A percentile compares a stretch with the other conserved stretches of the same genome.
Evolutionary conservation across 495 filamentous ascomycete genomes (phyloP).

Genomic region (Talaromyces trachyspermus): DNA sequence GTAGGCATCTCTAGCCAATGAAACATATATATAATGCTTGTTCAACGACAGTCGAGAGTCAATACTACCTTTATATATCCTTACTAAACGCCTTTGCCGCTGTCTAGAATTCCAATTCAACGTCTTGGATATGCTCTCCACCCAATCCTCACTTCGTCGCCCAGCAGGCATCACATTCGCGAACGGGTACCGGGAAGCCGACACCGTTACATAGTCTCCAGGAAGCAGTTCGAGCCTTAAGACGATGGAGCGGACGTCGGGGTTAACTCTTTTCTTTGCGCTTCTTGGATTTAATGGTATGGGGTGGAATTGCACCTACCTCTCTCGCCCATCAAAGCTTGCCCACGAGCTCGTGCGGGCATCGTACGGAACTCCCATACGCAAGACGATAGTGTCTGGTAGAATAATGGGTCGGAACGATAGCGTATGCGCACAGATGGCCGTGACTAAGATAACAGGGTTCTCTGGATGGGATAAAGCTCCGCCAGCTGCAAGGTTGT

Average conservation of each 20-base stretch:
- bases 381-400: conserved; percentile 87
- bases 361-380: conserved; percentile 88
- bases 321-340: conserved; percentile 90
- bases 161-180: conserved; percentile 76
- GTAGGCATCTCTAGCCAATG: too few relatives aligned
- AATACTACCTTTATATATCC: not conserved
- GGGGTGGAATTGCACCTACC: conserved; percentile 37
- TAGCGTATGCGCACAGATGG: conserved; percentile 92
- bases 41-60: too few relatives aligned
- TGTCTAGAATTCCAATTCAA: conserved; percentile 88
- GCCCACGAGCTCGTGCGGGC: conserved; percentile 87
- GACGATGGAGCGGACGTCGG: not conserved
- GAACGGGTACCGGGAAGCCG: conserved; percentile 87
- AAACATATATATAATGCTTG: too few relatives aligned
- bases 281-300: too few relatives aligned
- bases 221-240: conserved; percentile 68
- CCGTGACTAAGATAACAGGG: conserved; percentile 89
- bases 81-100: conserved; percentile 57
- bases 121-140: conserved; percentile 82
- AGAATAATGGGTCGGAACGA: conserved; percentile 94
- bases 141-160: conserved; percentile 78
- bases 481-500: conserved; percentile 93
- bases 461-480: conserved; percentile 96
- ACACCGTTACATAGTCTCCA: conserved; percentile 94
- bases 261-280: too few relatives aligned